A percentile compares a stretch with the other conserved stretches of the same genome.
Evolutionary conservation across 345 rosid genomes (phyloP).

Genomic region (Carallia brachiata): DNA sequence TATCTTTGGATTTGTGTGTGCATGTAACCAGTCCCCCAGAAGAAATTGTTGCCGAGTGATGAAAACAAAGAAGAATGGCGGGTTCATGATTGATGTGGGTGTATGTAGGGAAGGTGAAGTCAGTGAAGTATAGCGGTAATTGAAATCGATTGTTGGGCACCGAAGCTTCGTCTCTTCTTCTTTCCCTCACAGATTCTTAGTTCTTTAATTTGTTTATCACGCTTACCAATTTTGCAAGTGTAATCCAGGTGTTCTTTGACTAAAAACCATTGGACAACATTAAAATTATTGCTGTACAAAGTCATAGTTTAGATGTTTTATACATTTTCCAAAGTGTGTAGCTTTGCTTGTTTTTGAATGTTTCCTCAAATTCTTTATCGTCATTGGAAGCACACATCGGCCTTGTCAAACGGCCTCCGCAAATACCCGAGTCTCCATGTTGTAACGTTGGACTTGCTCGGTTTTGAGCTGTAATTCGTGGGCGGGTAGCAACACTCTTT

Average conservation of each 20-base stretch:
- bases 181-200: background rate
- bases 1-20: background rate
- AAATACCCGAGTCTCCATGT: no score
- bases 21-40: slow-evolving; percentile 64
- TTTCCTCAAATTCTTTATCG: background rate
- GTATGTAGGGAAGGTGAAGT: slow-evolving; percentile 73
- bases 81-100: slow-evolving; percentile 66
- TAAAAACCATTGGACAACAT: slow-evolving; percentile 6
- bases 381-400: background rate
- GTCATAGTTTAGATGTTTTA: background rate
- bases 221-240: slow-evolving; percentile 26
- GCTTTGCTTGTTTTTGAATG: background rate
- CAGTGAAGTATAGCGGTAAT: slow-evolving; percentile 47
- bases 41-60: slow-evolving; percentile 85
- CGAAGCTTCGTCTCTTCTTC: background rate
- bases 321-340: background rate
- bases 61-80: slow-evolving; percentile 56
- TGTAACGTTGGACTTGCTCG: no score
- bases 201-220: slow-evolving; percentile 11
- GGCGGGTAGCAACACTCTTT: no score
- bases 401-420: no score
- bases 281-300: slow-evolving; percentile 6
- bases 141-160: background rate
- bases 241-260: slow-evolving; percentile 7
- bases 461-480: no score